Percentiles rank a stretch among this genome's conserved stretches.
phyloP scores from a whole-genome alignment of 768 basidiomycete genomes.

The Boletus tylopilopsis region DNA sequence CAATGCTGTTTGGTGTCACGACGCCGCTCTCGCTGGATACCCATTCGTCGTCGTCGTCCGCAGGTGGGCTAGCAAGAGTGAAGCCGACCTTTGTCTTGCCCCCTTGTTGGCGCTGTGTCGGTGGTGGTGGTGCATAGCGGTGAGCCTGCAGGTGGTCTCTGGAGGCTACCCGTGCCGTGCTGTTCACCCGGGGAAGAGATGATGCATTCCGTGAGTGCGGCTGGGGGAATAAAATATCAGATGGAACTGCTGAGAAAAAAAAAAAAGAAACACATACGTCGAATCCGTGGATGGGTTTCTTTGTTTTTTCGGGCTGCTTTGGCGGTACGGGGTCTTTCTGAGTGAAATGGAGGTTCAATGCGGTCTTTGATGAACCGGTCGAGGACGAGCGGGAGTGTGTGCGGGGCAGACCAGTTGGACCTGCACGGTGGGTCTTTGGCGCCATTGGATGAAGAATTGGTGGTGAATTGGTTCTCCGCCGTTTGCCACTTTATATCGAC shows the following conservation, averaged over 20 bases:
- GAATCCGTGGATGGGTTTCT: conserved; percentile 41
- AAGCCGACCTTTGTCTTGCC: conserved; percentile 50
- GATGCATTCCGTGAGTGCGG: conserved; percentile 24
- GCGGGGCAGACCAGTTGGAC: conserved; percentile 46
- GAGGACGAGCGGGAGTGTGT: conserved; percentile 65
- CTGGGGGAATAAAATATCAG: conserved; percentile 11
- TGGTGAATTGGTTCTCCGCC: conserved; percentile 32
- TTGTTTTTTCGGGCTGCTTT: conserved; percentile 49
- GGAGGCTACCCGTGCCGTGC: conserved; percentile 27
- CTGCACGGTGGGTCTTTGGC: conserved; percentile 46
- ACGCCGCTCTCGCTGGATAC: conserved; percentile 76
- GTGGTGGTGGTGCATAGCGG: conserved; percentile 26
- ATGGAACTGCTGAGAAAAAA: conserved; percentile 14
- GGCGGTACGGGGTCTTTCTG: conserved; percentile 51
- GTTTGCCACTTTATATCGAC: conserved; percentile 17
- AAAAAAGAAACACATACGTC: conserved; percentile 39
- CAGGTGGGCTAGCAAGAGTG: conserved; percentile 49
- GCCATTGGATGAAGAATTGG: conserved; percentile 41
- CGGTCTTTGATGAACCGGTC: conserved; percentile 48
- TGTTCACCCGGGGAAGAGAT: conserved; percentile 26
- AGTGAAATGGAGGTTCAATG: conserved; percentile 62
- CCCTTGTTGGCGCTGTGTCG: conserved; percentile 29
- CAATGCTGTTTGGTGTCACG: conserved; percentile 54
- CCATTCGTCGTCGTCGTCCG: conserved; percentile 66
- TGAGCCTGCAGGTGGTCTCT: conserved; percentile 34